Evolutionary conservation across 2,329 filamentous ascomycete genomes (phyloP), one percentile per base, ranked within the genome.

Genomic region (Macrophomina tecta): DNA sequence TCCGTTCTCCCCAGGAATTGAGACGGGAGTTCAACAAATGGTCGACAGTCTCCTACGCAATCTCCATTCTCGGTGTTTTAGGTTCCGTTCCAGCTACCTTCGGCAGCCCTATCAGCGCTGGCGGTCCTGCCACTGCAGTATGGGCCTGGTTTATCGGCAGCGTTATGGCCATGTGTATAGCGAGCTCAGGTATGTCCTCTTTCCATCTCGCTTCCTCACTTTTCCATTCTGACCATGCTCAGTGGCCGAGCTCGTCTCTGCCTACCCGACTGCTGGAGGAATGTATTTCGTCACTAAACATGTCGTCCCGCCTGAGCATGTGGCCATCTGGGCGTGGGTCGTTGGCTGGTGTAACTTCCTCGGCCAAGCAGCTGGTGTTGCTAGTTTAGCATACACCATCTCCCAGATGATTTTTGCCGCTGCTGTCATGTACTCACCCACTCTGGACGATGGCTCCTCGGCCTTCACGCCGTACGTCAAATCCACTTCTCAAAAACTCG

Each of bases 231-330:
- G 45, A 73, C 40, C 7, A 51, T 23, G 23, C 49, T 12, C 66
- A 84, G 87, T 90, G n/a, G 84, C 87, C 51, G 87, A 90, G 75
- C 76, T 90, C 63, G 87, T 89, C 34, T 89, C 87, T 7, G 87
- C 87, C 38, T 90, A 90, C 76, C 88, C 88, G 40, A 90, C 88
- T 1, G 87, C 87, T 2, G 61, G 63, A 16, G 88, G 88, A 2
- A 89, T 90, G 86, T 90, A 90, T 75, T 90, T 89, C 73, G 87
- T 89, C 40, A 88, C 86, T 9, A 89, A 89, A 71, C 84, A 88
- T 72, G 87, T 90, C 40, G 87, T 89, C 1, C 87, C 87, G 8
- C 78, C 81, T 16, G 82, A 87, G 65, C 84, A 88, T 72, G 86
- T 89, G 36, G 84, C 88, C 1, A 83, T 88, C 12, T 89, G 87